A percentile compares a stretch with the other conserved stretches of the same genome.
Conservation (phyloP, 139 green algal species). For the Haematococcus sp. region DNA sequence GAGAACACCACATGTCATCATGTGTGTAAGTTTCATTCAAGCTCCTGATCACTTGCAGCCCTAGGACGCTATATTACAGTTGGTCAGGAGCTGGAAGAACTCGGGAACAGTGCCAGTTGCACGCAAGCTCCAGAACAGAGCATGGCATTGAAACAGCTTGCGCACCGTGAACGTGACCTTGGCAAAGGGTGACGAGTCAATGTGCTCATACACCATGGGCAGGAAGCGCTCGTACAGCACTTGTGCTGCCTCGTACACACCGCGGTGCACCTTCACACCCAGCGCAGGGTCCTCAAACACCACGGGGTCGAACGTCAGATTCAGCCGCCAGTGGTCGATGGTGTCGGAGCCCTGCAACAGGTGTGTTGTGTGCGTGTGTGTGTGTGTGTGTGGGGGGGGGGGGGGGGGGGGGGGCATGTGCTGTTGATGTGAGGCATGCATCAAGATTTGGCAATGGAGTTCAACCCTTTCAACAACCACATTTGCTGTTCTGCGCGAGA, state of each 20-base stretch:
- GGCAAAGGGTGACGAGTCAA: constrained; percentile 64
- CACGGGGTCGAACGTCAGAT: constrained; percentile 95
- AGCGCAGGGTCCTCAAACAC: constrained; percentile 86
- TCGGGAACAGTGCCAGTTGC: too few species aligned
- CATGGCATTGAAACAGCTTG: too few species aligned
- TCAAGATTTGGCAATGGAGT: too few species aligned
- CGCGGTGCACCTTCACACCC: constrained; percentile 88
- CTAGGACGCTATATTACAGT: too few species aligned
- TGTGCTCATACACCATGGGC: constrained; percentile 82
- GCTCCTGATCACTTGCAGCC: too few species aligned
- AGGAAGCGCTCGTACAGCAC: constrained; percentile 89
- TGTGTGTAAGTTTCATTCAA: too few species aligned
- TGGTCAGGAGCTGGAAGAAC: too few species aligned
- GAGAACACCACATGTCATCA: too few species aligned
- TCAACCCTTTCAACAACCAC: too few species aligned
- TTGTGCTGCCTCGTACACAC: constrained; percentile 86
- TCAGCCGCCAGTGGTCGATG: constrained; percentile 82
- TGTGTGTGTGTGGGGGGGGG: background rate
- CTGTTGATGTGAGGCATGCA: background rate
- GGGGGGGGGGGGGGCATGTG: background rate
- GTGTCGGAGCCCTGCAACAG: constrained; percentile 32
- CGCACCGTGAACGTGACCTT: constrained; percentile 76
- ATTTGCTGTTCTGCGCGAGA: too few species aligned
- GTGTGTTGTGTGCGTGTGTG: background rate
- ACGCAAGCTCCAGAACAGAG: too few species aligned